Evolutionary conservation across 2,329 filamentous ascomycete species (phyloP).

Genomic region (Neonectria punicea): DNA sequence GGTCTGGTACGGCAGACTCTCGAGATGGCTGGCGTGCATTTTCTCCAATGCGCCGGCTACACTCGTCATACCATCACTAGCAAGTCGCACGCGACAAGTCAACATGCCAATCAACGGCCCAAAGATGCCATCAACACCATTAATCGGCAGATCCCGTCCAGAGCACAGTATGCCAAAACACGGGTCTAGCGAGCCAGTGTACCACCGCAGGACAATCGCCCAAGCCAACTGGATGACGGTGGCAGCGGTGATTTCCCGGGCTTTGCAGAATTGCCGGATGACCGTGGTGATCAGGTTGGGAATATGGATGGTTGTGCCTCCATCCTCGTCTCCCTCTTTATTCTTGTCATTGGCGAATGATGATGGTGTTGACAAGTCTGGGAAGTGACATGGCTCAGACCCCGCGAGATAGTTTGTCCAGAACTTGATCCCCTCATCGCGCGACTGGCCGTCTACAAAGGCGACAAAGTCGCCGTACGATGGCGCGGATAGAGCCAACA

Average conservation of each 20-base stretch:
- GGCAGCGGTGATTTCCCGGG: background rate
- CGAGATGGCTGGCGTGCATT: slow-evolving; percentile 5
- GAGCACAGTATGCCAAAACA: slow-evolving; percentile 16
- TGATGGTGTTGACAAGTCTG: background rate
- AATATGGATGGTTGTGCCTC: background rate
- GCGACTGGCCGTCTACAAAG: background rate
- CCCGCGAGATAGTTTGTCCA: background rate
- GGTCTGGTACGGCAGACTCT: slow-evolving; percentile 11
- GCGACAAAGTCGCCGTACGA: slow-evolving; percentile 5
- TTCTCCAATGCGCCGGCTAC: background rate
- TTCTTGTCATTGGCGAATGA: too few species aligned
- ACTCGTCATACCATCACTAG: background rate
- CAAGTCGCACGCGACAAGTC: slow-evolving; percentile 9
- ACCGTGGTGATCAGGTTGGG: too few species aligned
- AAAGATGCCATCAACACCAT: slow-evolving; percentile 3
- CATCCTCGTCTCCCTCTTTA: background rate
- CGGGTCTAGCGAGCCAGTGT: background rate
- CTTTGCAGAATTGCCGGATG: too few species aligned
- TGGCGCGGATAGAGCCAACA: background rate
- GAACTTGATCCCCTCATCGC: background rate
- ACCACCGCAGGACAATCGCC: slow-evolving; percentile 12
- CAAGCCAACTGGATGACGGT: slow-evolving; percentile 5
- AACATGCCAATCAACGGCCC: slow-evolving; percentile 13
- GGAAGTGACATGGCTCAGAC: slow-evolving; percentile 7
- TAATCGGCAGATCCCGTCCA: slow-evolving; percentile 12